Evolutionary conservation across 495 filamentous ascomycete species (phyloP).

Genomic region (Amphirosellinia nigrospora): DNA sequence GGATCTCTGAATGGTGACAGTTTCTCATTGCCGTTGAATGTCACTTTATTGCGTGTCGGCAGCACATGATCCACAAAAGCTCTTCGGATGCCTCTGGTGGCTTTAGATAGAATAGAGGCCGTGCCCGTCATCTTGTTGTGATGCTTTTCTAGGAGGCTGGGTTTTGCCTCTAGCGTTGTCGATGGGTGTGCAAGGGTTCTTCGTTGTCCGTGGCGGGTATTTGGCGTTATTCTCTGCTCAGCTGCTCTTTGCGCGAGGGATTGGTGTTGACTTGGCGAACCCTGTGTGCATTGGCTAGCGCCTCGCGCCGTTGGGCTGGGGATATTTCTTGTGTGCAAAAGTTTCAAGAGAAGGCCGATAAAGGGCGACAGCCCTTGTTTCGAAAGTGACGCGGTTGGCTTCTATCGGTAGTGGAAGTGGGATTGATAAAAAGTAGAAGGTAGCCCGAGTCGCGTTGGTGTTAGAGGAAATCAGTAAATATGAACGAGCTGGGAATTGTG

Average conservation of each 20-base stretch:
- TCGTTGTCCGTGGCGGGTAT: no score
- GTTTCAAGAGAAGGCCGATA: neutral
- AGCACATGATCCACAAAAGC: neutral
- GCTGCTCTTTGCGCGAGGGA: neutral
- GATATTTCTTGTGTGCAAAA: neutral
- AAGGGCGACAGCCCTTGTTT: neutral
- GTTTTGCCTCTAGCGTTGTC: neutral
- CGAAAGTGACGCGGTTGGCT: neutral
- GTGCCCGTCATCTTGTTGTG: neutral
- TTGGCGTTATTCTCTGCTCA: neutral
- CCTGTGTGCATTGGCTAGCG: neutral
- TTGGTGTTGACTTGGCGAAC: neutral
- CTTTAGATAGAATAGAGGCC: neutral
- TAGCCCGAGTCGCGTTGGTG: neutral
- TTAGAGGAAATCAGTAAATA: neutral
- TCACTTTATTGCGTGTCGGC: neutral
- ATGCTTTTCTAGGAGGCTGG: neutral
- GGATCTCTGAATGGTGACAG: neutral
- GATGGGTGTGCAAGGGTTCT: neutral
- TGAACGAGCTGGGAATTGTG: neutral
- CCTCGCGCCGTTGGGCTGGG: neutral
- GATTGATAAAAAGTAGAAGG: neutral
- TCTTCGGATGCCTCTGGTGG: neutral
- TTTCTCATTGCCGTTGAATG: neutral
- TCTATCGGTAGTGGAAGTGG: neutral